Evolutionary conservation across 2,329 filamentous ascomycete genomes (phyloP).

Genomic region (Clarireedia sp.): DNA sequence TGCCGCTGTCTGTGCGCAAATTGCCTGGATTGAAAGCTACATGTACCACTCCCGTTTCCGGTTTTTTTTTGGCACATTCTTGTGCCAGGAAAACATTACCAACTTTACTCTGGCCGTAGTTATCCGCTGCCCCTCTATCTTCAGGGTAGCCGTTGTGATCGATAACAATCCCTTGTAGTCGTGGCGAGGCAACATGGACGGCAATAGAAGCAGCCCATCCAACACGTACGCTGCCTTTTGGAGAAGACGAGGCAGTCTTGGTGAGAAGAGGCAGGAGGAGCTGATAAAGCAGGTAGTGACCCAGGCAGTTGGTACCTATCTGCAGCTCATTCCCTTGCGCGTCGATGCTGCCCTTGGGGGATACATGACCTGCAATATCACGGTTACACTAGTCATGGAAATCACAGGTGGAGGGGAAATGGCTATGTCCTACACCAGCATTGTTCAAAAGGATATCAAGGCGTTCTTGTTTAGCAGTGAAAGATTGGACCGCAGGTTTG

Average conservation of each 20-base stretch:
- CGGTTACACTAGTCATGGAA: not conserved
- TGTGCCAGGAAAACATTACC: conserved; percentile 17
- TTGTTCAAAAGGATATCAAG: not conserved
- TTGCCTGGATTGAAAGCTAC: conserved; percentile 15
- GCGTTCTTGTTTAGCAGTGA: not conserved
- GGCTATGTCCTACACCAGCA: not conserved
- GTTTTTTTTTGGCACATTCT: conserved; percentile 8
- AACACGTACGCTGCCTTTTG: conserved; percentile 13
- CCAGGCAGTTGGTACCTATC: conserved; percentile 28
- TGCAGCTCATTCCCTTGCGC: conserved; percentile 28
- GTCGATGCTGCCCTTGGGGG: conserved; percentile 25
- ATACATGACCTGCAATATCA: conserved; percentile 24
- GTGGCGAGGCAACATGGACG: conserved; percentile 11
- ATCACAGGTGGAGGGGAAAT: not conserved
- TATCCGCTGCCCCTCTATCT: not conserved
- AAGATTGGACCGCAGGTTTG: not conserved
- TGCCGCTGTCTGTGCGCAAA: conserved; percentile 10
- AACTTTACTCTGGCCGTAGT: conserved; percentile 17
- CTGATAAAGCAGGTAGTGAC: conserved; percentile 31
- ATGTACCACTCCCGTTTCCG: conserved; percentile 11
- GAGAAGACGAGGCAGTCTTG: conserved; percentile 6
- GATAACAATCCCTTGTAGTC: conserved; percentile 12
- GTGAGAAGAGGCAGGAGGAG: conserved; percentile 24
- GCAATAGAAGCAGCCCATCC: conserved; percentile 16
- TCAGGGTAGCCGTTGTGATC: not conserved